phyloP scores from a whole-genome alignment of 345 rosid genomes.

The Dovyalis caffra region DNA sequence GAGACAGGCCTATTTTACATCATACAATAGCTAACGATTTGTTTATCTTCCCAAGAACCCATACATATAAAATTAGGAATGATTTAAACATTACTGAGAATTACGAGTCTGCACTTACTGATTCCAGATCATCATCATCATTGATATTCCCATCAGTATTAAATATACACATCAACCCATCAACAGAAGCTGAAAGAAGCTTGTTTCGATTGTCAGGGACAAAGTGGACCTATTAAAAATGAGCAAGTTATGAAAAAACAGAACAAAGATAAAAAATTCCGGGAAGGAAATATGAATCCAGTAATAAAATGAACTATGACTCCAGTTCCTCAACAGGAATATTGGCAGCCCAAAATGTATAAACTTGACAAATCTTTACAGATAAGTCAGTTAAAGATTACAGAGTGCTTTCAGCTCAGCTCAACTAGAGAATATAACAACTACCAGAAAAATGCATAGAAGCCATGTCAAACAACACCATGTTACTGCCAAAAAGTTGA shows the following conservation, averaged over 20 bases:
- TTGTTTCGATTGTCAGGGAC: conserved; percentile 62
- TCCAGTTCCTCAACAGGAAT: background rate
- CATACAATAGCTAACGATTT: background rate
- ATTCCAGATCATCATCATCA: conserved; percentile 86
- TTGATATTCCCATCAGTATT: conserved; percentile 75
- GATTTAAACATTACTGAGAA: background rate
- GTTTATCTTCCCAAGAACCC: background rate
- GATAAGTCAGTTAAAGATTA: background rate
- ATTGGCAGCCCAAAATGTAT: background rate
- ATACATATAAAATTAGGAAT: background rate
- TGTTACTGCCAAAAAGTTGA: background rate
- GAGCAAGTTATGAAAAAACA: background rate
- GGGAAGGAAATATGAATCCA: background rate
- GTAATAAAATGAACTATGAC: background rate
- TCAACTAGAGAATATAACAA: background rate
- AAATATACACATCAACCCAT: conserved; percentile 84
- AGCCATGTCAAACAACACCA: background rate
- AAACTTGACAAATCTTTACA: background rate
- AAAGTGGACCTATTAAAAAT: conserved; percentile 60
- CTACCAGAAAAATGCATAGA: background rate
- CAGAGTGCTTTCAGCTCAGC: background rate
- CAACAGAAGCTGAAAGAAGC: conserved; percentile 85
- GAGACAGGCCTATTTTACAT: background rate
- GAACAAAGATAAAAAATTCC: background rate
- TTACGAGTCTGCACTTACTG: conserved; percentile 49